Conservation (phyloP, 352 stramenopile genomes). For the Phytopythium boreale region DNA sequence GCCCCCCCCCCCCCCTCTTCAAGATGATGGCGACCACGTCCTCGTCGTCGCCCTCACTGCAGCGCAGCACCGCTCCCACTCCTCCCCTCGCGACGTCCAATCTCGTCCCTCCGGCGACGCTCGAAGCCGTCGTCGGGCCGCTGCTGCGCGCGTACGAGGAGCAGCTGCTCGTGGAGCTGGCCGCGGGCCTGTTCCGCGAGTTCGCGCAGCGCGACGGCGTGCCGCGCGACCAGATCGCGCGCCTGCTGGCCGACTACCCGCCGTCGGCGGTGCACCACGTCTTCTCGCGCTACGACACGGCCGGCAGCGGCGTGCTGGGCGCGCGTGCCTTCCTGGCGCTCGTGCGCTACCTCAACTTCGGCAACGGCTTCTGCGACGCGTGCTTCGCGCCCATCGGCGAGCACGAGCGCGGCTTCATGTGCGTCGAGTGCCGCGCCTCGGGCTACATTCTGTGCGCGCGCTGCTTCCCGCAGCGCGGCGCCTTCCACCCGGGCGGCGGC, state of each 20-base stretch:
- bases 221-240: conserved; percentile 26
- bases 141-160: conserved; percentile 37
- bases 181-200: conserved; percentile 28
- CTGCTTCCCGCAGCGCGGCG: conserved; percentile 25
- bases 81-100: background rate
- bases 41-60: background rate
- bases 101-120: conserved; percentile 1
- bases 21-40: background rate
- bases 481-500: conserved; percentile 17
- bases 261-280: conserved; percentile 28
- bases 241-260: conserved; percentile 26
- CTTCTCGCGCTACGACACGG: conserved; percentile 30
- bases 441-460: conserved; percentile 32
- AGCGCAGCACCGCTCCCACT: background rate
- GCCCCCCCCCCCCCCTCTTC: too few species aligned
- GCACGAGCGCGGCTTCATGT: conserved; percentile 34
- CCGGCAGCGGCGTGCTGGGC: conserved; percentile 25
- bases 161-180: conserved; percentile 33
- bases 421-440: conserved; percentile 25
- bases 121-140: conserved; percentile 22
- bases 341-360: conserved; percentile 42
- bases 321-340: conserved; percentile 31
- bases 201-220: conserved; percentile 30
- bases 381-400: conserved; percentile 35
- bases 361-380: conserved; percentile 38